Percentiles rank a stretch among this genome's conserved stretches.
phyloP scores from a whole-genome alignment of 176 grass and related monocot species.

The Ensete ventricosum region DNA sequence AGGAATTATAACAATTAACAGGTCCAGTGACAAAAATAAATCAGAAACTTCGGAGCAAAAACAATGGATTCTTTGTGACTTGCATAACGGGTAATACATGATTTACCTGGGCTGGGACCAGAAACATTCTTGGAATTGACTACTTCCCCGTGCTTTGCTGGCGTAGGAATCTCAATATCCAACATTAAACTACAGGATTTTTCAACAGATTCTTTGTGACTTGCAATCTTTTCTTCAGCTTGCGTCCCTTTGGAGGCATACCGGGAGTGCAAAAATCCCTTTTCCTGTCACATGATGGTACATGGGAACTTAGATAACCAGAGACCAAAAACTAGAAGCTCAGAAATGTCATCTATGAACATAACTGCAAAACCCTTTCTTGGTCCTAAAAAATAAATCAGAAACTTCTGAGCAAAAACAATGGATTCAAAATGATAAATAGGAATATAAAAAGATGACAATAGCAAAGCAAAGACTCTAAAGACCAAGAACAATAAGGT shows the following conservation, averaged over 20 bases:
- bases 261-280: constrained; percentile 39
- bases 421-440: not conserved
- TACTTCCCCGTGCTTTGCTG: constrained; percentile 14
- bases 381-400: not conserved
- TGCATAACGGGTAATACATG: constrained; percentile 24
- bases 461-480: too few species aligned
- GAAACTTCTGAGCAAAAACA: not conserved
- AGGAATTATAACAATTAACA: not conserved
- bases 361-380: not conserved
- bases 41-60: too few species aligned
- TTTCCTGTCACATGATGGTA: constrained; percentile 41
- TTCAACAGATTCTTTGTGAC: constrained; percentile 9
- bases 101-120: constrained; percentile 27
- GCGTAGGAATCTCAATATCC: constrained; percentile 31
- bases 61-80: too few species aligned
- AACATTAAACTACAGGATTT: constrained; percentile 23
- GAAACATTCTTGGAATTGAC: constrained; percentile 1
- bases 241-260: constrained; percentile 37
- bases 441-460: not conserved
- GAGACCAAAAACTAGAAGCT: not conserved
- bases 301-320: not conserved
- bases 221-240: constrained; percentile 19
- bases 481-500: not conserved
- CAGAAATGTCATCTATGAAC: not conserved
- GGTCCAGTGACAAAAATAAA: not conserved